These are phyloP conservation scores for Aspergillus latus DNA, from an alignment of 2,329 filamentous ascomycete genomes.

Conservation along the genomic window DNA sequence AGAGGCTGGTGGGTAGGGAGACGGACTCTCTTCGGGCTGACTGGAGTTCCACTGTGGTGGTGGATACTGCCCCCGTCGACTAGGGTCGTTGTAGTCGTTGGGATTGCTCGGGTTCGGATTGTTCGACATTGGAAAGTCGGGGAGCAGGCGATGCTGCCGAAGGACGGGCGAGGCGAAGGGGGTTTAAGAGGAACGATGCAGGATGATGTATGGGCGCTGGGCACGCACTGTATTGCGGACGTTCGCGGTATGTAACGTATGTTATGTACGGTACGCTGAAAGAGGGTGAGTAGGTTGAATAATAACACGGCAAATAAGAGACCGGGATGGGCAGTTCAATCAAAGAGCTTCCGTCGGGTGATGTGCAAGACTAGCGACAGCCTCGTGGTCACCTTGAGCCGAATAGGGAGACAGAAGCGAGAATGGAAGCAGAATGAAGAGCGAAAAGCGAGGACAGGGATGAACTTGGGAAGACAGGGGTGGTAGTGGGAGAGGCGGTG, in stretches of 20 bases:
- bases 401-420: constrained; percentile 18
- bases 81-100: constrained; percentile 42
- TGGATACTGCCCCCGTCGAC: constrained; percentile 49
- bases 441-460: constrained; percentile 7
- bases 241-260: constrained; percentile 16
- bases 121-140: constrained; percentile 41
- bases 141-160: constrained; percentile 24
- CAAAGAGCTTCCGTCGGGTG: constrained; percentile 32
- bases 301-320: constrained; percentile 11
- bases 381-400: constrained; percentile 30
- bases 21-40: constrained; percentile 41
- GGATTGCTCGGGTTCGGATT: constrained; percentile 43
- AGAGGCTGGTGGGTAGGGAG: constrained; percentile 35
- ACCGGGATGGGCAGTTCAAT: constrained; percentile 21
- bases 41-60: constrained; percentile 42
- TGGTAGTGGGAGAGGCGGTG: constrained; percentile 18
- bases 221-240: constrained; percentile 13
- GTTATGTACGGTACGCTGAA: constrained; percentile 12
- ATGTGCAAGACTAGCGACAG: constrained; percentile 35
- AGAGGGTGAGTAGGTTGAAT: constrained; percentile 16
- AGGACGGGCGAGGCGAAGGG: constrained; percentile 22
- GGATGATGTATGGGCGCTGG: constrained; percentile 30
- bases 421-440: constrained; percentile 18
- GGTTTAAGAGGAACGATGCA: constrained; percentile 26
- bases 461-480: constrained; percentile 9